phyloP scores from a whole-genome alignment of 257 asterid genomes.

The Solanum piurae region DNA sequence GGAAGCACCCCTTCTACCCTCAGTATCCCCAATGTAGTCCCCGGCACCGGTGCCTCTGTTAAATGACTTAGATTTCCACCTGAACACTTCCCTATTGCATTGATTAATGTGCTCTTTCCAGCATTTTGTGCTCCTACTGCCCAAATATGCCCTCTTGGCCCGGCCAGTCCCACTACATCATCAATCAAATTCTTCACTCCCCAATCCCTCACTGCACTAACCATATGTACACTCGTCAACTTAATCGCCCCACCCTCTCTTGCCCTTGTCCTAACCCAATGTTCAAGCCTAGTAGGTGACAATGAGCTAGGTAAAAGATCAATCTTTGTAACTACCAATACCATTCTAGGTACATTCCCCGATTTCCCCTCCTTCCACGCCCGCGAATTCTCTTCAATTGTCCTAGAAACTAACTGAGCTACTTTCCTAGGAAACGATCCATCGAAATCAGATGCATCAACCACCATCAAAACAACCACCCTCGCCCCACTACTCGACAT shows the following conservation, averaged over 20 bases:
- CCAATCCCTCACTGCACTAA: slow-evolving; percentile 83
- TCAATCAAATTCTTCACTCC: slow-evolving; percentile 73
- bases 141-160: slow-evolving; percentile 85
- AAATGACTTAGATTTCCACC: slow-evolving; percentile 52
- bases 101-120: slow-evolving; percentile 78
- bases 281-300: slow-evolving; percentile 74
- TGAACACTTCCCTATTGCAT: slow-evolving; percentile 56
- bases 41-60: slow-evolving; percentile 87
- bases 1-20: slow-evolving; percentile 92
- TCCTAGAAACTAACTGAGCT: slow-evolving; percentile 45
- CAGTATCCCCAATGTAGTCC: slow-evolving; percentile 81
- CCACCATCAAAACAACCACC: slow-evolving; percentile 62
- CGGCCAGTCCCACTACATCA: slow-evolving; percentile 64
- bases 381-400: slow-evolving; percentile 50
- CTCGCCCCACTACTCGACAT: slow-evolving; percentile 52
- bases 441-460: slow-evolving; percentile 80
- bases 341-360: slow-evolving; percentile 67
- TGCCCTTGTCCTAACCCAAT: slow-evolving; percentile 82
- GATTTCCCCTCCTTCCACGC: slow-evolving; percentile 88
- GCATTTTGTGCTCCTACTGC: slow-evolving; percentile 91
- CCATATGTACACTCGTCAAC: slow-evolving; percentile 63
- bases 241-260: slow-evolving; percentile 68
- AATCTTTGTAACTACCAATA: slow-evolving; percentile 74
- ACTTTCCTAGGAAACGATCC: slow-evolving; percentile 85
- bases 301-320: slow-evolving; percentile 75